Percentiles rank a stretch among this genome's conserved stretches.
Conservation (phyloP, 192 early-diverging fungal species). For the Entrophospora sp. region DNA sequence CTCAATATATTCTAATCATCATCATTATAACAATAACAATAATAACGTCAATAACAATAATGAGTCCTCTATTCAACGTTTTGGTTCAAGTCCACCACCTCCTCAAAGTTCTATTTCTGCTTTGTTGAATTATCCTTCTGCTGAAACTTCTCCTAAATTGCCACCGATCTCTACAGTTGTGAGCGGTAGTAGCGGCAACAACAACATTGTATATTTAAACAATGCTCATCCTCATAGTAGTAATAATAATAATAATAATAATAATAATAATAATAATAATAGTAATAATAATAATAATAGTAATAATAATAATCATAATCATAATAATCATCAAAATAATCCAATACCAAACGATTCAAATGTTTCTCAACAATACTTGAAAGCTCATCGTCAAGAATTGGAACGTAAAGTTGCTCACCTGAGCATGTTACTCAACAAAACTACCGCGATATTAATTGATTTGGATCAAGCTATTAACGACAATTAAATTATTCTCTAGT, state of each 20-base stretch:
- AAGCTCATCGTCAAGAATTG: constrained; percentile 46
- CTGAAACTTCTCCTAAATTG: constrained; percentile 5
- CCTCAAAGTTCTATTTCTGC: constrained; percentile 20
- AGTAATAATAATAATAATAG: too few relatives aligned
- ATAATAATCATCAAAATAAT: too few relatives aligned
- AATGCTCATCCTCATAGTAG: too few relatives aligned
- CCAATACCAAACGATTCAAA: constrained; percentile 6
- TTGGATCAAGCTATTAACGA: constrained; percentile 46
- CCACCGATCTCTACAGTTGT: constrained; percentile 13
- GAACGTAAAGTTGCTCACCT: constrained; percentile 46
- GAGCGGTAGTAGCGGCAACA: not conserved
- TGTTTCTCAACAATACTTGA: constrained; percentile 35
- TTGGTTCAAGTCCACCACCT: too few relatives aligned
- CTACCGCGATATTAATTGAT: constrained; percentile 44
- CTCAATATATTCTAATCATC: not conserved
- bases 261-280: too few relatives aligned
- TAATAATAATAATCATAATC: too few relatives aligned
- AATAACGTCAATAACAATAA: not conserved
- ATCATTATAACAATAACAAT: not conserved
- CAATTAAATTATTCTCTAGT: too few relatives aligned
- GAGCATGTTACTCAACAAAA: constrained; percentile 38
- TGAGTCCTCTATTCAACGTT: not conserved
- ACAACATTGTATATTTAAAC: too few relatives aligned
- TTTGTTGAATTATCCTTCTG: constrained; percentile 23
- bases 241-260: too few relatives aligned